phyloP scores from a whole-genome alignment of 2,329 filamentous ascomycete species.

The Torrubiella hemipterigena region DNA sequence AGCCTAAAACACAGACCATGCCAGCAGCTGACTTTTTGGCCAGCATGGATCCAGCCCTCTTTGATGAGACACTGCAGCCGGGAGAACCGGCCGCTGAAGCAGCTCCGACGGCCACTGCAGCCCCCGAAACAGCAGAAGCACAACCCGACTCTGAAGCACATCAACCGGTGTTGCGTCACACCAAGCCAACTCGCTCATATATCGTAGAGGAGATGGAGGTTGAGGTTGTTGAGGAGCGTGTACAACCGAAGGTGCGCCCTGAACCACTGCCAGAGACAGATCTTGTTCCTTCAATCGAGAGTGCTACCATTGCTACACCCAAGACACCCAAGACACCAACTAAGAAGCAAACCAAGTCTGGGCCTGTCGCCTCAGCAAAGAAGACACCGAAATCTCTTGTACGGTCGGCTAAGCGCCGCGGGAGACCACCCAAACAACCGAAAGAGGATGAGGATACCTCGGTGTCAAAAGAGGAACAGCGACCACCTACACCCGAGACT shows the following conservation, averaged over 20 bases:
- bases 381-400: too few relatives aligned
- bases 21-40: constrained; percentile 19
- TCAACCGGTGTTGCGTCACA: constrained; percentile 36
- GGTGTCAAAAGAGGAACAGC: too few relatives aligned
- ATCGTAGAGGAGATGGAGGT: constrained; percentile 29
- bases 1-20: constrained; percentile 14
- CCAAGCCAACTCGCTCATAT: constrained; percentile 39
- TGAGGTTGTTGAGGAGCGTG: constrained; percentile 30
- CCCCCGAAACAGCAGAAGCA: constrained; percentile 11
- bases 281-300: not conserved
- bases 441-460: too few relatives aligned
- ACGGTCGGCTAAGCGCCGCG: too few relatives aligned
- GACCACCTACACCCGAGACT: too few relatives aligned
- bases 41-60: constrained; percentile 42
- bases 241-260: too few relatives aligned
- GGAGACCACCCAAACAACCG: too few relatives aligned
- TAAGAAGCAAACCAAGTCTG: too few relatives aligned
- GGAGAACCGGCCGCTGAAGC: constrained; percentile 6
- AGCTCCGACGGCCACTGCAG: constrained; percentile 4
- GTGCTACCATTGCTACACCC: constrained; percentile 3
- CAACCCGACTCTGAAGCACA: constrained; percentile 24
- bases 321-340: too few relatives aligned
- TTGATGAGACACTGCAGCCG: constrained; percentile 15
- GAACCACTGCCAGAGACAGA: not conserved
- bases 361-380: too few relatives aligned